Conservation (phyloP, 2,329 filamentous ascomycete genomes). For the Pestalotiopsis sp. region DNA sequence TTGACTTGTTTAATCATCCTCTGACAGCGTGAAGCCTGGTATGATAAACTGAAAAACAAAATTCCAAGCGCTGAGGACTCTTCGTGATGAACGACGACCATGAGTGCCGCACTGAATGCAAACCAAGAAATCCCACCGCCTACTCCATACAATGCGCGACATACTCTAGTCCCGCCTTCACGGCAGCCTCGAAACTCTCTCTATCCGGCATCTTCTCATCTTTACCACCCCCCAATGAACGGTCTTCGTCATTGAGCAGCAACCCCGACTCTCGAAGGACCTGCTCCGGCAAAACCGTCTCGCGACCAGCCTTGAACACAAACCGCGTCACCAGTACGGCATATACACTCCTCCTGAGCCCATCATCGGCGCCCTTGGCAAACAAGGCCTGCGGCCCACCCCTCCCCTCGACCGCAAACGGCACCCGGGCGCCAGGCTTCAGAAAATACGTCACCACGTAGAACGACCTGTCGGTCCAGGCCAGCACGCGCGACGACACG, state of each 20-base stretch:
- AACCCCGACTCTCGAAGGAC: constrained; percentile 2
- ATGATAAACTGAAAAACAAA: neutral
- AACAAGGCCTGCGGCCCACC: constrained; percentile 2
- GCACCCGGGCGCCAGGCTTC: neutral
- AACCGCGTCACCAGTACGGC: constrained; percentile 8
- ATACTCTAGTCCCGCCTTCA: constrained; percentile 6
- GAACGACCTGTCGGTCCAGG: neutral
- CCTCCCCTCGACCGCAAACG: neutral
- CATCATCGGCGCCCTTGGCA: neutral
- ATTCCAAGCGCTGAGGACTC: too few species aligned
- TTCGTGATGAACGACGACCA: neutral
- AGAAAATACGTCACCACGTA: constrained; percentile 8
- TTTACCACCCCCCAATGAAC: neutral
- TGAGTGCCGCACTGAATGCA: neutral
- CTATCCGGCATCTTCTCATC: neutral
- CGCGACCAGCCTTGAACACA: constrained; percentile 7
- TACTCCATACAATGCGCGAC: neutral
- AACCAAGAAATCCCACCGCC: neutral
- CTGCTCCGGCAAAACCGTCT: constrained; percentile 1
- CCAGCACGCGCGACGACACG: constrained; percentile 9
- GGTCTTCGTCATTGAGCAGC: neutral
- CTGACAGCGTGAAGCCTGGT: neutral
- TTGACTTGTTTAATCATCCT: neutral
- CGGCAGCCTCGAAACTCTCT: neutral
- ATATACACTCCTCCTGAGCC: neutral